phyloP scores from a whole-genome alignment of 1,139 yeast genomes.

The Pneumocystis wakefieldiae region DNA sequence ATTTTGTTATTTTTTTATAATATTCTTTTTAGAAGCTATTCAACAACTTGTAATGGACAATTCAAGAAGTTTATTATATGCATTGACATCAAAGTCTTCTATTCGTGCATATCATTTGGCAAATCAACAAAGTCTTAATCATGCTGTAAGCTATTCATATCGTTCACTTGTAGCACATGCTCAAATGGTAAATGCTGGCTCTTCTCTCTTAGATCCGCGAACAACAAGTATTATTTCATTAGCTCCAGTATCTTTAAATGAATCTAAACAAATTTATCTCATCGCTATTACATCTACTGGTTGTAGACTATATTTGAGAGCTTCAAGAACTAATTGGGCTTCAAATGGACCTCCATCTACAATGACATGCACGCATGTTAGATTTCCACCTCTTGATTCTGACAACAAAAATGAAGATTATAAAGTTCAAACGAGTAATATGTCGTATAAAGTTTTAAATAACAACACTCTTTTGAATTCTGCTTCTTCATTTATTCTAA shows the following conservation, averaged over 20 bases:
- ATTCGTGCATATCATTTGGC: constrained; percentile 58
- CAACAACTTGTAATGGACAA: constrained; percentile 58
- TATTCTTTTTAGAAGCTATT: constrained; percentile 37
- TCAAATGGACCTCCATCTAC: constrained; percentile 10
- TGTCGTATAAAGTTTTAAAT: background rate
- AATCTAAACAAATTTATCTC: constrained; percentile 56
- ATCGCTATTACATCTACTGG: constrained; percentile 83
- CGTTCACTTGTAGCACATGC: constrained; percentile 22
- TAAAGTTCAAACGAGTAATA: constrained; percentile 1
- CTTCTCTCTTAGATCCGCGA: constrained; percentile 22
- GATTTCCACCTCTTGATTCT: constrained; percentile 22
- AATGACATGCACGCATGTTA: constrained; percentile 22
- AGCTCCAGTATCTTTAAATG: constrained; percentile 44
- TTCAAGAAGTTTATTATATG: constrained; percentile 59
- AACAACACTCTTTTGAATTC: constrained; percentile 3
- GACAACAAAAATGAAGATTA: constrained; percentile 1
- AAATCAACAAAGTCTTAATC: constrained; percentile 26
- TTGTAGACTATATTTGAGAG: constrained; percentile 46
- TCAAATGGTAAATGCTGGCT: constrained; percentile 24
- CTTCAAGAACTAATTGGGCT: constrained; percentile 18
- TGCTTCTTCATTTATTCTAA: constrained; percentile 25
- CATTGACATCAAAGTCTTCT: constrained; percentile 70
- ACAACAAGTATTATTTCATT: constrained; percentile 38
- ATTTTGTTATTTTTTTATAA: constrained; percentile 4
- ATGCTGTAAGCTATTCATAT: constrained; percentile 24